phyloP scores from a whole-genome alignment of 805 yeast species.

The Yarrowia deformans region DNA sequence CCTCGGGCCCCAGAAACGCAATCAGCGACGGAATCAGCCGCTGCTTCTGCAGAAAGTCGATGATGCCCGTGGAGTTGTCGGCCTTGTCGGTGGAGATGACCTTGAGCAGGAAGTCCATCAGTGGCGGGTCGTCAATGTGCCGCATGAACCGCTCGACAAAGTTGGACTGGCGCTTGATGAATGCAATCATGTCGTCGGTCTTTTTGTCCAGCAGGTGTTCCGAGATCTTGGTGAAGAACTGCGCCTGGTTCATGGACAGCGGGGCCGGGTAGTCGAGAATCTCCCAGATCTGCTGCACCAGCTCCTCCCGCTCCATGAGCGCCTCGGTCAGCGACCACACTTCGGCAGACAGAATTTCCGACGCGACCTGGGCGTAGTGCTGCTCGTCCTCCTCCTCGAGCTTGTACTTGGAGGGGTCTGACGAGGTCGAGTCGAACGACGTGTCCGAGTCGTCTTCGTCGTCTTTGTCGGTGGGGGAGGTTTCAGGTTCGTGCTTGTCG shows the following conservation, averaged over 20 bases:
- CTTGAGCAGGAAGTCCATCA: slow-evolving; percentile 90
- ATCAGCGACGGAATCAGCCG: slow-evolving; percentile 74
- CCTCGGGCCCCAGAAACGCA: slow-evolving; percentile 70
- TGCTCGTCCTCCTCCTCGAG: slow-evolving; percentile 46
- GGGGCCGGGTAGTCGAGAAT: slow-evolving; percentile 73
- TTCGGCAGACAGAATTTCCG: slow-evolving; percentile 89
- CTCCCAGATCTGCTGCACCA: slow-evolving; percentile 78
- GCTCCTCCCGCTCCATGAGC: slow-evolving; percentile 73
- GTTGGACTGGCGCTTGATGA: slow-evolving; percentile 69
- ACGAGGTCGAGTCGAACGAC: slow-evolving; percentile 49
- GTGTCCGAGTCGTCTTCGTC: slow-evolving; percentile 35
- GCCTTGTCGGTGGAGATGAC: slow-evolving; percentile 93
- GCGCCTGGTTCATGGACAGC: slow-evolving; percentile 76
- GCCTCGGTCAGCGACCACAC: slow-evolving; percentile 94
- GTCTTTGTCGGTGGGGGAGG: neutral
- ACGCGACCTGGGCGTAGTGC: slow-evolving; percentile 66
- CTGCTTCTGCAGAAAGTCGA: slow-evolving; percentile 77
- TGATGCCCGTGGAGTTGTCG: slow-evolving; percentile 85
- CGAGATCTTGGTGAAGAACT: slow-evolving; percentile 88
- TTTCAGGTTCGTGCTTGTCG: neutral
- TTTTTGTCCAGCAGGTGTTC: slow-evolving; percentile 90
- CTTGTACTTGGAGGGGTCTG: slow-evolving; percentile 43
- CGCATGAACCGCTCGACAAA: slow-evolving; percentile 81
- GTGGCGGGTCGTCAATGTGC: slow-evolving; percentile 90
- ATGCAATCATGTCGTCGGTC: slow-evolving; percentile 76